A percentile compares a stretch with the other conserved stretches of the same genome.
These are phyloP conservation scores for Biancaea sappan DNA, from an alignment of 306 rosid genomes.

Conservation along the genomic window DNA sequence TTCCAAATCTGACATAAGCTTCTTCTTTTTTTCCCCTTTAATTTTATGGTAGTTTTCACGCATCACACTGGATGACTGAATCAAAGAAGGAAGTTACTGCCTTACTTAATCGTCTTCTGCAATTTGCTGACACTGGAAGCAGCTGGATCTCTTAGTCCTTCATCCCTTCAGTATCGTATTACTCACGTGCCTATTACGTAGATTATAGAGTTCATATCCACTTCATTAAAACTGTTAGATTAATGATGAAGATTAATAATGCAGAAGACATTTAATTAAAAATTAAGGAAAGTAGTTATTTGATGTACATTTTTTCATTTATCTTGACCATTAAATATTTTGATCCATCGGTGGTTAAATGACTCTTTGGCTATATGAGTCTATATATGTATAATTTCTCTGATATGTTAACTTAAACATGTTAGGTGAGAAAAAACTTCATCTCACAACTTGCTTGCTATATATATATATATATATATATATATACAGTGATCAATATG, in stretches of 20 bases:
- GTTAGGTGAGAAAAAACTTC: slow-evolving; percentile 30
- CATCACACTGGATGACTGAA: slow-evolving; percentile 37
- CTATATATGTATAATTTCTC: background rate
- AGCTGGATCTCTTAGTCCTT: slow-evolving; percentile 49
- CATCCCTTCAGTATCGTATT: no score
- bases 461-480: background rate
- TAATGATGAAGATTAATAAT: no score
- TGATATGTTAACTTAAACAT: slow-evolving; percentile 10
- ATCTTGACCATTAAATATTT: no score
- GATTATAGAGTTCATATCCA: no score
- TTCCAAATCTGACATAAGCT: slow-evolving; percentile 55
- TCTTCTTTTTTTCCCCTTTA: slow-evolving; percentile 30
- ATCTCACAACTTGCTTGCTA: slow-evolving; percentile 17
- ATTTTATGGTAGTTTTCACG: slow-evolving; percentile 38
- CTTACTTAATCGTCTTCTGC: slow-evolving; percentile 29
- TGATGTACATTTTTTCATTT: no score
- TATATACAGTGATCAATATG: slow-evolving; percentile 44
- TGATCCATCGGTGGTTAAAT: no score
- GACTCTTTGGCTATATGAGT: no score
- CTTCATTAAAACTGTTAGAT: no score
- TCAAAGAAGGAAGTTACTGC: slow-evolving; percentile 38
- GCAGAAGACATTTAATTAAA: no score
- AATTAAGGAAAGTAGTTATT: no score
- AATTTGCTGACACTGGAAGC: slow-evolving; percentile 24
- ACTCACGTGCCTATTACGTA: no score